These are phyloP conservation scores for Russula emetica DNA, from an alignment of 768 basidiomycete species.

Conservation along the genomic window DNA sequence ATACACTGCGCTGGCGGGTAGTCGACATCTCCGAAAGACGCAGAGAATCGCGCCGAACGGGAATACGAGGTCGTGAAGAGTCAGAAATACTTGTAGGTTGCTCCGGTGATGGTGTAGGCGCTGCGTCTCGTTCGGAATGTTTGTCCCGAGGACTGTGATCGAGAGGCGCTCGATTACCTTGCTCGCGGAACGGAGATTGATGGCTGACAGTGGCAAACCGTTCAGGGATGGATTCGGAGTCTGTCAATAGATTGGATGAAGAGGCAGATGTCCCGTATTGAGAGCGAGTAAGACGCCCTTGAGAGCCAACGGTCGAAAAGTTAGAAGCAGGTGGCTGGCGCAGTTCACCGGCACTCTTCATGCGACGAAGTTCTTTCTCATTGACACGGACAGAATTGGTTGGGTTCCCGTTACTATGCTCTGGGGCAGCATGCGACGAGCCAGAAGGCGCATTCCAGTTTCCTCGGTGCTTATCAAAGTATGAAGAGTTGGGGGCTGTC, in stretches of 20 bases:
- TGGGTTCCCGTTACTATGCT: constrained; percentile 24
- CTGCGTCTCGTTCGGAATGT: neutral
- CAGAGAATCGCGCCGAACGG: constrained; percentile 8
- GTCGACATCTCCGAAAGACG: constrained; percentile 5
- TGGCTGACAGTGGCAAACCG: constrained; percentile 68
- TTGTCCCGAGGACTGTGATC: constrained; percentile 48
- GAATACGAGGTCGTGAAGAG: neutral
- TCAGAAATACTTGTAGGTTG: neutral
- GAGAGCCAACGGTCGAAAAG: constrained; percentile 32
- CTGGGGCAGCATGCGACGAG: constrained; percentile 11
- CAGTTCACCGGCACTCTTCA: constrained; percentile 85
- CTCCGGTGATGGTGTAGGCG: neutral
- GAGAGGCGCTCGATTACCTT: constrained; percentile 40
- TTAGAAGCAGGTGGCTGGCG: constrained; percentile 43
- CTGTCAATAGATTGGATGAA: constrained; percentile 58
- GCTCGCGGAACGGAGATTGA: constrained; percentile 38
- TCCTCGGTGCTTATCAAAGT: constrained; percentile 34
- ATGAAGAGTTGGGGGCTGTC: constrained; percentile 59
- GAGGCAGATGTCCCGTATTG: constrained; percentile 61
- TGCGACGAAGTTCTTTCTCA: constrained; percentile 35
- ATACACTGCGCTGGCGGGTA: constrained; percentile 23
- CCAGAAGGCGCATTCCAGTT: constrained; percentile 6
- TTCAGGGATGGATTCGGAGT: constrained; percentile 42
- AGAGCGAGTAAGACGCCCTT: constrained; percentile 42
- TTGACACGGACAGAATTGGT: constrained; percentile 43